Base-by-base conservation (phyloP, 2,329 filamentous ascomycete species). In the Fusarium sp. region DNA sequence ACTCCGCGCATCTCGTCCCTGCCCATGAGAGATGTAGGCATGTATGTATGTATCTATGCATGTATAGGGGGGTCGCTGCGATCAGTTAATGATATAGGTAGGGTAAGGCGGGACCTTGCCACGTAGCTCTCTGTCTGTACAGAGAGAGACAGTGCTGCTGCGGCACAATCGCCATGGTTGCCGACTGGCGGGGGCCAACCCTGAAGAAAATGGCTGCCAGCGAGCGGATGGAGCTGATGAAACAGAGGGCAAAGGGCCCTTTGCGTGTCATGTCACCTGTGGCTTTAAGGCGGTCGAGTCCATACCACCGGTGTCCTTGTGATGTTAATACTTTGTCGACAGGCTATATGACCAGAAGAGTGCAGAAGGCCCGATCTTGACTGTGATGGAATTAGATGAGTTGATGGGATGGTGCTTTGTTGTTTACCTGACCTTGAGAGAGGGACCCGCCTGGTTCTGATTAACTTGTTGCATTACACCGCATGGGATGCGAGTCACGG, bases 401-500 rank as follows among this genome's bases (percentile, higher is more conserved):
- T 54, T 54, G 41, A 31, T 45, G 46, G 41, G 41, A 27, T 51
- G 55, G 46, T 46, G 39, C 41, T 60, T 60, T 57, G 29, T 29
- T 42, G 66, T 56, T 45, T 72, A 44, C 42, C 44, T 49, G 48
- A 33, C 35, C 59, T 60, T 52, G 48, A 54, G 38, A 58, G 37
- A 44, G 29, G 45, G 67, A 63, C 63, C 71, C 67, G 67, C 55
- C 68, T 51, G 29, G 56, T 14, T 42, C 37, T 59, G 59, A 52
- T 45, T 65, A 61, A 56, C 46, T 59, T 42, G 49, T 56, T 60
- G 41, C 61, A 73, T 65, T 37, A 63, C 69, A 58, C 44, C 42
- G 69, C 58, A 73, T 70, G 42, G 66, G 54, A 70, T 70, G 70
- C 70, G 59, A 73, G 66, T 72, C 60, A 67, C 54, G 63, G 67